Base-by-base conservation (phyloP, 495 filamentous ascomycete species). In the Letharia lupina region DNA sequence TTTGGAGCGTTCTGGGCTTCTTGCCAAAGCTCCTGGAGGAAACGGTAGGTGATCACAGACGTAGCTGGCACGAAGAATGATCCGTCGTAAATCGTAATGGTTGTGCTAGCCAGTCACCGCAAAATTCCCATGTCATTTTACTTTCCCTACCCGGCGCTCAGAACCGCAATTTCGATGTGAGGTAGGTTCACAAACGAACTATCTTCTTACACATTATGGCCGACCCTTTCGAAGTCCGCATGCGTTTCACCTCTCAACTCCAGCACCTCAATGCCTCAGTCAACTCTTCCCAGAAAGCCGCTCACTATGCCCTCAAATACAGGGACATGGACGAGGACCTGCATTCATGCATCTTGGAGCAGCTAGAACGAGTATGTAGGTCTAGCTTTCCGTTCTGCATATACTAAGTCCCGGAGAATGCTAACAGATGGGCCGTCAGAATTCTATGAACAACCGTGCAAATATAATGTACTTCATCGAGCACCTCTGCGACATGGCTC, bases 401-500 rank as follows among this genome's bases (percentile, higher is more conserved):
- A 12, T 61, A 5, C 6, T 31, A 10, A 44, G 23, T 13, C 13
- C 9, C 57, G n/a, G 4, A 37, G 54, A 60, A 28, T 28, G 16
- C 37, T 50, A 28, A 64, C 23, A 8, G 15, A 2, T 7, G 13
- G 33, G 15, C 11, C 15, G 13, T 41, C 64, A 93, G 84, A 95
- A 89, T 71, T 91, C 87, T 68, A 95, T 98, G 88, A 99, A 99
- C 78, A 96, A 87, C 58, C 82, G 93, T 56, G 95, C 96, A 41
- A 99, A 99, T 72, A 96, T 99, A 75, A 93, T 99, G 89, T 98
- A 94, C 78, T 98, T 99, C 79, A 87, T 98, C 73, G 93, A 98
- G 74, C 88, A 91, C 67, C 87, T 99, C 63, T 91, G 93, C 76
- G 93, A 97, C 72, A 84, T 91, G 80, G 88, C 90, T 20, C 81